These are phyloP conservation scores for Globisporangium splendens DNA, from an alignment of 352 stramenopile genomes.

Conservation along the genomic window DNA sequence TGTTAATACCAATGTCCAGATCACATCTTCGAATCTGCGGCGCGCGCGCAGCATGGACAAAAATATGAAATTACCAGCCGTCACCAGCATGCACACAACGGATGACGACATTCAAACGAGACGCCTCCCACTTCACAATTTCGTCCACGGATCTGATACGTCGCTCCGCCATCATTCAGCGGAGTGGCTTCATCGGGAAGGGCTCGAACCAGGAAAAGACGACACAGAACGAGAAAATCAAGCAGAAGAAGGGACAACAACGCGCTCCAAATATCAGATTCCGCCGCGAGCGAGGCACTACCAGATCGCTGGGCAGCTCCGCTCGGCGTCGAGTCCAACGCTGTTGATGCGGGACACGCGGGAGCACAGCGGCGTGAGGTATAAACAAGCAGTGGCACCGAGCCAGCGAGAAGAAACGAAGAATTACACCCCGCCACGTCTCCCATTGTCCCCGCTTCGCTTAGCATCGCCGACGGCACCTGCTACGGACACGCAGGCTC, in stretches of 20 bases:
- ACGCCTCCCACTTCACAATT: background rate
- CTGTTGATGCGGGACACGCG: background rate
- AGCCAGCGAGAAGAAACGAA: background rate
- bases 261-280: background rate
- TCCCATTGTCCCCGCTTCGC: background rate
- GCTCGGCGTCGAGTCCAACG: background rate
- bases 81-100: no score
- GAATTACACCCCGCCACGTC: background rate
- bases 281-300: background rate
- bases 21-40: background rate
- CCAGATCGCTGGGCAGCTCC: background rate
- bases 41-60: background rate
- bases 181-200: constrained; percentile 1
- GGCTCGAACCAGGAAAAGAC: background rate
- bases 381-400: background rate
- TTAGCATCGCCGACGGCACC: background rate
- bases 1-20: background rate
- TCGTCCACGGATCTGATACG: background rate
- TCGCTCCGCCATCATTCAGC: no score
- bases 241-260: constrained; percentile 8
- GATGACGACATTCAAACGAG: background rate
- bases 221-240: background rate
- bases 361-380: no score
- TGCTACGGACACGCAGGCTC: background rate
- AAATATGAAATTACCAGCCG: no score